Evolutionary conservation across 306 rosid genomes (phyloP).

Genomic region (Vigna mungo): DNA sequence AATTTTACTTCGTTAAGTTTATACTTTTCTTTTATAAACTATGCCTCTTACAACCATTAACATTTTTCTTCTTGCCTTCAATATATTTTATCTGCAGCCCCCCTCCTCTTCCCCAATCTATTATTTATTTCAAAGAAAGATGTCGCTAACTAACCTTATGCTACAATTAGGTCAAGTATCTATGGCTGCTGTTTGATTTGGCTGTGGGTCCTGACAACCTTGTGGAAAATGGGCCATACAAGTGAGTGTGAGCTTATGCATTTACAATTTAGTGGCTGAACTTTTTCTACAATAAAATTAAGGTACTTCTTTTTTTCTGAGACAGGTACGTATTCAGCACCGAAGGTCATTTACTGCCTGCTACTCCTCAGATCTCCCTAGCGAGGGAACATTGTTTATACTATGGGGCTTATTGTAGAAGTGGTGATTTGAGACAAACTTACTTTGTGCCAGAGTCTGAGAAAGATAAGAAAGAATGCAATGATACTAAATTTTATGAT

Average conservation of each 20-base stretch:
- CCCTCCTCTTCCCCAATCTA: background rate
- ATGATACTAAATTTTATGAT: slow-evolving; percentile 56
- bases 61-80: slow-evolving; percentile 17
- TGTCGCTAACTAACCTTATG: slow-evolving; percentile 39
- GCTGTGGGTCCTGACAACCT: slow-evolving; percentile 95
- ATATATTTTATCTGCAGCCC: background rate
- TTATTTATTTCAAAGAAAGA: slow-evolving; percentile 24
- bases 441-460: slow-evolving; percentile 53
- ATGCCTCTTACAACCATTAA: slow-evolving; percentile 13
- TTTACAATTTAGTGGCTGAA: slow-evolving; percentile 38
- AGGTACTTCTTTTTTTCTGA: slow-evolving; percentile 20
- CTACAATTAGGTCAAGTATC: slow-evolving; percentile 77
- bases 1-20: slow-evolving; percentile 26
- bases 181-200: slow-evolving; percentile 99
- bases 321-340: slow-evolving; percentile 92
- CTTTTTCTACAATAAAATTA: slow-evolving; percentile 24
- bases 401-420: slow-evolving; percentile 82
- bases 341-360: slow-evolving; percentile 95
- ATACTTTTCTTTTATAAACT: slow-evolving; percentile 27
- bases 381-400: slow-evolving; percentile 82
- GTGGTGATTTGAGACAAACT: slow-evolving; percentile 48
- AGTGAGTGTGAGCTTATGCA: slow-evolving; percentile 59
- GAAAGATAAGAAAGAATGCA: slow-evolving; percentile 66
- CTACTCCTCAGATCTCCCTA: slow-evolving; percentile 86
- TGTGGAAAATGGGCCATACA: slow-evolving; percentile 97